Evolutionary conservation across 1,139 yeast genomes (phyloP), one percentile per base, ranked within the genome.

Genomic region (Pichia sp.): DNA sequence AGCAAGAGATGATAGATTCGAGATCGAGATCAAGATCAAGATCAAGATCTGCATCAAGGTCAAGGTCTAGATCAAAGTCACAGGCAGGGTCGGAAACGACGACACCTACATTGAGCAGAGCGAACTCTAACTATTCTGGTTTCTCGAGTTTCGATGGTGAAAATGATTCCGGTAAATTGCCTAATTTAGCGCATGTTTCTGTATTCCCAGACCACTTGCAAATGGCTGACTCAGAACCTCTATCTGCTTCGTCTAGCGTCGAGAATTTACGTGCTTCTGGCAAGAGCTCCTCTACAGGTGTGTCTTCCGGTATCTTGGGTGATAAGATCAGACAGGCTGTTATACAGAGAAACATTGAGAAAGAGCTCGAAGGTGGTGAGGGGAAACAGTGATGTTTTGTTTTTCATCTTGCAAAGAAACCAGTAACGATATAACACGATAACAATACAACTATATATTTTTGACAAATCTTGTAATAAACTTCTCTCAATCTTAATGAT

Each of bases 171-270:
- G 57, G 58, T 2, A 57, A 54, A 31, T 23, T 65, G 51, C 67
- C 68, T 9, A 62, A 64, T 44, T 55, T 66, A 18, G 52, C 65
- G 0, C 62, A 63, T 39, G 67, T 66, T 12, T 62, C 68, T 2
- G 53, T 66, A 21, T 65, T 66, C 50, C 62, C 68, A 1, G 69
- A 66, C 55, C 46, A 48, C 6, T 21, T 54, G 5, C 55, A 54
- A 41, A 42, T 50, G 48, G n/a, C 54, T 1, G 57, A 54, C 18
- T 22, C 47, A 7, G 22, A 30, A 8, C 4, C 16, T 1, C 26
- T 50, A 3, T 58, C 62, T 12, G 31, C 53, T 4, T 44, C 48
- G 1, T 44, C 51, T n/a, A 40, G 31, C 28, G 18, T 52, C 3
- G 47, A 41, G 16, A 1, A 25, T 12, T 2, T 37, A 7, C 16